Evolutionary conservation across 106 monocot genomes (phyloP), one percentile per base, ranked within the genome.

Genomic region (Allium sativum): DNA sequence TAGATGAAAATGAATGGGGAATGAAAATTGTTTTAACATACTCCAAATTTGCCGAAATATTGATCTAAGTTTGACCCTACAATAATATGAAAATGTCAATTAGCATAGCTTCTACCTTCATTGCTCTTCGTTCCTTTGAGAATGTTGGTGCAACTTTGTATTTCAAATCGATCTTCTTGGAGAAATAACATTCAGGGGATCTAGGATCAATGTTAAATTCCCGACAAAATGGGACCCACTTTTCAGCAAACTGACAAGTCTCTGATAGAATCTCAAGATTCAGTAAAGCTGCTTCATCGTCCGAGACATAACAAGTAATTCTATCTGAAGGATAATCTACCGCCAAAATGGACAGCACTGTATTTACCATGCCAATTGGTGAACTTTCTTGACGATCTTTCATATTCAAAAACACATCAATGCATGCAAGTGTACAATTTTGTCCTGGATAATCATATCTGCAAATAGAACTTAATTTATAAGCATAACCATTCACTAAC

Each of bases 321-420:
- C 62, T 74, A 44, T 71, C 79, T 40, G 66, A 55, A n/a, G 79
- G 74, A 68, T 79, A 80, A 41, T 80, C 75, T 17, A 69, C 71
- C 13, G 80, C 75, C 18, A 80, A 70, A 11, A 80, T 53, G 7
- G 80, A 75, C 14, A 80, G 68, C 8, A 80, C 74, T 15, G 71
- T 68, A 52, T 80, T 80, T 45, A 72, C 63, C 6, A 66, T 75
- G 55, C 58, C 70, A 60, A 79, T 70, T 50, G 74, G 60, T 8
- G 79, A 56, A 48, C 74, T 72, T 59, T 73, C 68, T 54, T 47
- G 6, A 52, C 59, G 69, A 50, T 74, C 70, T 45, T 40, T 53
- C 14, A 65, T 62, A 58, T 21, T 58, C 44, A 80, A 51, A 72
- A 75, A 61, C 42, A 80, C 68, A 64, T 80, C 80, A 54, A 80